phyloP scores from a whole-genome alignment of 2,329 filamentous ascomycete species.

The Camillea tinctor region DNA sequence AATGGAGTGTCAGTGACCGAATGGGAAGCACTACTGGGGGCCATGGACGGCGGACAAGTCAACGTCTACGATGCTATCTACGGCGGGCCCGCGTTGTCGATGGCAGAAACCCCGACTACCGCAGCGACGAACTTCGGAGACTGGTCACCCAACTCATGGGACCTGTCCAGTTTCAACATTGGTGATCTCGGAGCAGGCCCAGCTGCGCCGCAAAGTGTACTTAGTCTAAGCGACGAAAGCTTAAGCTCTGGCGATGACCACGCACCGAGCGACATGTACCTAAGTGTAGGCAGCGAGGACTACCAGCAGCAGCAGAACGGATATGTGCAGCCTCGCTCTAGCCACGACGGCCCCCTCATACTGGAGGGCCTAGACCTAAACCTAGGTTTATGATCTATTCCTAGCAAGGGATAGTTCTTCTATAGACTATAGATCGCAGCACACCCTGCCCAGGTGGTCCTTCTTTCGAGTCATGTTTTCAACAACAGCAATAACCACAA shows the following conservation, averaged over 20 bases:
- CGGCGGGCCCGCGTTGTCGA: constrained; percentile 57
- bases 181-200: constrained; percentile 44
- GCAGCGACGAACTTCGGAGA: constrained; percentile 37
- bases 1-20: constrained; percentile 60
- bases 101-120: constrained; percentile 46
- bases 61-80: constrained; percentile 87
- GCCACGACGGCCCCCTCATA: constrained; percentile 24
- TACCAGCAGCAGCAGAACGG: constrained; percentile 21
- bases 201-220: constrained; percentile 49
- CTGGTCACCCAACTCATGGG: constrained; percentile 60
- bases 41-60: constrained; percentile 74
- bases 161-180: constrained; percentile 50
- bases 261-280: constrained; percentile 44
- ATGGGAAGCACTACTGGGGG: constrained; percentile 80
- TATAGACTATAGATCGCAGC: not conserved
- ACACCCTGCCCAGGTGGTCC: not conserved
- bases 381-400: constrained; percentile 19
- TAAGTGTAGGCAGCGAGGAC: constrained; percentile 41
- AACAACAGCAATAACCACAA: not conserved
- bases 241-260: constrained; percentile 56
- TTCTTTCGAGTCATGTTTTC: not conserved
- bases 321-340: constrained; percentile 10
- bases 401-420: not conserved
- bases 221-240: constrained; percentile 58
- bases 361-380: constrained; percentile 26